These are phyloP conservation scores for Pichia deserticola DNA, from an alignment of 805 yeast species.

Conservation along the genomic window DNA sequence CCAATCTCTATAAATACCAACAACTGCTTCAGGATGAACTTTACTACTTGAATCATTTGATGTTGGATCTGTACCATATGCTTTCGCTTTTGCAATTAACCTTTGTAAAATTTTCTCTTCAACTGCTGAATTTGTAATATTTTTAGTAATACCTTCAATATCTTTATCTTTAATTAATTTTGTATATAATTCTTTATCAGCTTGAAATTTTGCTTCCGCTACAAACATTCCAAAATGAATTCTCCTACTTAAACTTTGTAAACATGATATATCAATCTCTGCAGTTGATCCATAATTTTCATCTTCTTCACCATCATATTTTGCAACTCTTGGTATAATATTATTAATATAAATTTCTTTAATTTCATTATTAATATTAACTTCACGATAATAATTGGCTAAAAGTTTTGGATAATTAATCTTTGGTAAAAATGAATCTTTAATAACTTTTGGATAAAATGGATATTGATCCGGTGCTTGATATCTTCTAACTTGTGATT, in stretches of 20 bases:
- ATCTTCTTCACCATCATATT: slow-evolving; percentile 60
- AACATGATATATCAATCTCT: slow-evolving; percentile 72
- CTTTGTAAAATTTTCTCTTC: slow-evolving; percentile 79
- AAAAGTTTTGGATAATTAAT: slow-evolving; percentile 71
- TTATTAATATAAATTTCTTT: slow-evolving; percentile 57
- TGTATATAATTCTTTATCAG: slow-evolving; percentile 56
- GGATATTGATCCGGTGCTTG: slow-evolving; percentile 94
- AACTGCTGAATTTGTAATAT: slow-evolving; percentile 82
- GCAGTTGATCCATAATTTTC: slow-evolving; percentile 89
- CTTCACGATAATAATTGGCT: slow-evolving; percentile 64
- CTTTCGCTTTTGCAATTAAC: slow-evolving; percentile 70
- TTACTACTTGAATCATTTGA: slow-evolving; percentile 62
- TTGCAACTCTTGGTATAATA: slow-evolving; percentile 71
- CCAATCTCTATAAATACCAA: slow-evolving; percentile 74
- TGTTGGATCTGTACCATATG: slow-evolving; percentile 85
- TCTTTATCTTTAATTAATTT: slow-evolving; percentile 61
- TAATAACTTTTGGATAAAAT: slow-evolving; percentile 64
- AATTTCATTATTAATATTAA: slow-evolving; percentile 70
- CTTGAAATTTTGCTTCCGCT: slow-evolving; percentile 85
- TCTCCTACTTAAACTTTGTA: slow-evolving; percentile 84
- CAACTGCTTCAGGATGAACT: slow-evolving; percentile 76
- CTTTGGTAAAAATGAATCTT: slow-evolving; percentile 69
- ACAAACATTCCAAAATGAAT: slow-evolving; percentile 97
- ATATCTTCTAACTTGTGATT: slow-evolving; percentile 78
- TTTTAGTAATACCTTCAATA: slow-evolving; percentile 61